phyloP scores from a whole-genome alignment of 768 basidiomycete genomes.

The Phaeotremella fagi region DNA sequence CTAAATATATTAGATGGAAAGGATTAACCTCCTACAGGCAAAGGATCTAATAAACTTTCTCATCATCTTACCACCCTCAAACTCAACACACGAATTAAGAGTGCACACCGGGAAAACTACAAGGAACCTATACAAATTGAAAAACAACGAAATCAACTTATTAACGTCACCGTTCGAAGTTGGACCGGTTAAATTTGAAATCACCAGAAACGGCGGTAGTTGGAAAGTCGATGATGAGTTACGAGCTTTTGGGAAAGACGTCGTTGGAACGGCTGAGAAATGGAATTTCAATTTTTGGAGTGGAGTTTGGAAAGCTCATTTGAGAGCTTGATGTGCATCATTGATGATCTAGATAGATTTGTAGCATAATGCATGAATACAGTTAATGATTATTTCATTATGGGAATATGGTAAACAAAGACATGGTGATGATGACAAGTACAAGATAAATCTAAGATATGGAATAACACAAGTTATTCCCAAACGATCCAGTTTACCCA shows the following conservation, averaged over 20 bases:
- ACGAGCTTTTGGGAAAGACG: slow-evolving; percentile 25
- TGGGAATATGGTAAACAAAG: no score
- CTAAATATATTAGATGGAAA: background rate
- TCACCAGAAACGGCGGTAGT: slow-evolving; percentile 7
- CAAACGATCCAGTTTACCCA: no score
- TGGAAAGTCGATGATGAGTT: slow-evolving; percentile 8
- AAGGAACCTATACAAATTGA: slow-evolving; percentile 1
- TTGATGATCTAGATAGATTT: no score
- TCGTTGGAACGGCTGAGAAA: slow-evolving; percentile 6
- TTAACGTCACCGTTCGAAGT: slow-evolving; percentile 25
- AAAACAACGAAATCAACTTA: slow-evolving; percentile 20
- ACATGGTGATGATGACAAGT: no score
- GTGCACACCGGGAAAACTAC: slow-evolving; percentile 12
- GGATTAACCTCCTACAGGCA: slow-evolving; percentile 20
- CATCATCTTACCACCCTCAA: slow-evolving; percentile 20
- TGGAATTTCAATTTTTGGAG: slow-evolving; percentile 48
- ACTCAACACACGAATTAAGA: background rate
- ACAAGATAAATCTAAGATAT: no score
- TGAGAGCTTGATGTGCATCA: background rate
- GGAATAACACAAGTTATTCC: no score
- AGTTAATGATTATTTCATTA: no score
- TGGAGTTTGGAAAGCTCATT: slow-evolving; percentile 20
- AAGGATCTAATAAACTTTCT: slow-evolving; percentile 44
- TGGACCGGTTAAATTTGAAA: slow-evolving; percentile 32
- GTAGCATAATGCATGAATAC: no score